Percentiles rank a stretch among this genome's conserved stretches.
Evolutionary conservation across 2,329 filamentous ascomycete species (phyloP).

Genomic region (Cytospora schulzeri): DNA sequence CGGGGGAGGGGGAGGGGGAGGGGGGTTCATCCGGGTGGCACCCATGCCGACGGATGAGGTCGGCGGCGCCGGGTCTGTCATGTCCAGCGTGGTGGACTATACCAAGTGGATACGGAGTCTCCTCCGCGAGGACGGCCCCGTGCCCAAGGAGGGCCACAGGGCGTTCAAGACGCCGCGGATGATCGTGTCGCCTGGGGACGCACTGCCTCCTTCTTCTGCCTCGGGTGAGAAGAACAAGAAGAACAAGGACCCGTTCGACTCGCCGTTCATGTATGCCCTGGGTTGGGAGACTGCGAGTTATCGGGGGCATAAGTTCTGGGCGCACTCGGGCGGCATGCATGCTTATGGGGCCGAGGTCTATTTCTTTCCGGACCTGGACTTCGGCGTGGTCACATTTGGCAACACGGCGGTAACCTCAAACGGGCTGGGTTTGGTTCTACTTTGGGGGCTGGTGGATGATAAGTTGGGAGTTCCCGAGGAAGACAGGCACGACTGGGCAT

Average conservation of each 20-base stretch:
- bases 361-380: conserved; percentile 48
- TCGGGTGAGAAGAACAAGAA: too few relatives aligned
- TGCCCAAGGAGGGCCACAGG: conserved; percentile 38
- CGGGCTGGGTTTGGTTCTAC: conserved; percentile 36
- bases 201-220: not conserved
- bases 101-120: conserved; percentile 53
- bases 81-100: conserved; percentile 54
- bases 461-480: conserved; percentile 39
- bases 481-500: conserved; percentile 42
- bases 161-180: conserved; percentile 40
- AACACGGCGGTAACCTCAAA: conserved; percentile 49
- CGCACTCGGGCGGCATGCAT: conserved; percentile 47
- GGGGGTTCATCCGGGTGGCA: conserved; percentile 33
- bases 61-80: conserved; percentile 44
- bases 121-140: conserved; percentile 41
- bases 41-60: conserved; percentile 35
- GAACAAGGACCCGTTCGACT: conserved; percentile 33
- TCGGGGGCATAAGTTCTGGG: conserved; percentile 44
- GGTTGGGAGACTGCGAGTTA: conserved; percentile 45
- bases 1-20: conserved; percentile 27
- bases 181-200: conserved; percentile 29
- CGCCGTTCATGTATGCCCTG: conserved; percentile 43
- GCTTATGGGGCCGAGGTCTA: conserved; percentile 47
- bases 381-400: conserved; percentile 45
- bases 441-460: conserved; percentile 46